Conservation (phyloP, 352 stramenopile species). For the Phytopythium chamaehyphon region DNA sequence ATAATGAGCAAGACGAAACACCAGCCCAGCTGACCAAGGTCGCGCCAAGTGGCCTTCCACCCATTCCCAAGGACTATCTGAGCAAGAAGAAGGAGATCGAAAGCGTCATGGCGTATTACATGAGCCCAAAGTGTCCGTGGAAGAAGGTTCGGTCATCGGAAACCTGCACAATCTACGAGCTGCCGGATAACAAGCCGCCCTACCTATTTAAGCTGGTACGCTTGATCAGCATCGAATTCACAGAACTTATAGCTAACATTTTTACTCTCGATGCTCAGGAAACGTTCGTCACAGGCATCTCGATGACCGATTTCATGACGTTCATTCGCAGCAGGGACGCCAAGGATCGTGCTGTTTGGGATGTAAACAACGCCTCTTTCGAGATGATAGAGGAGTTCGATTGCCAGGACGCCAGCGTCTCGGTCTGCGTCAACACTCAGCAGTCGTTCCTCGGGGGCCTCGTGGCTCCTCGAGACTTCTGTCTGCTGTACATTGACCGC, state of each 20-base stretch:
- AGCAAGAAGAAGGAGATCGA: slow-evolving; percentile 18
- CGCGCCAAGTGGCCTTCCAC: background rate
- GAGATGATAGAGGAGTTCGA: slow-evolving; percentile 43
- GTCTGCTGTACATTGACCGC: slow-evolving; percentile 28
- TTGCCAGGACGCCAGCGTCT: slow-evolving; percentile 21
- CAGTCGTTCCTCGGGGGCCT: slow-evolving; percentile 53
- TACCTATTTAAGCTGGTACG: slow-evolving; percentile 49
- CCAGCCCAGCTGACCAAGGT: background rate
- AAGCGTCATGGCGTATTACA: slow-evolving; percentile 22
- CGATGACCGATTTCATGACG: slow-evolving; percentile 30
- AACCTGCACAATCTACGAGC: slow-evolving; percentile 38
- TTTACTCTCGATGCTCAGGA: slow-evolving; percentile 17
- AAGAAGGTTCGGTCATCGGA: slow-evolving; percentile 28
- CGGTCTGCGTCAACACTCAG: slow-evolving; percentile 46
- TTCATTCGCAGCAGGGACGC: slow-evolving; percentile 41
- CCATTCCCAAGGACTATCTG: slow-evolving; percentile 22
- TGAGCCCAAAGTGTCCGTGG: slow-evolving; percentile 38
- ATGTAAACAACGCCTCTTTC: slow-evolving; percentile 46
- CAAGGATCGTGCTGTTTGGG: slow-evolving; percentile 39
- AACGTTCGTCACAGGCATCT: slow-evolving; percentile 38
- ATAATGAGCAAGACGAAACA: background rate
- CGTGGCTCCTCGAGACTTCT: slow-evolving; percentile 53
- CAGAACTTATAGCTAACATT: slow-evolving; percentile 1
- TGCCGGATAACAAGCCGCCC: slow-evolving; percentile 31
- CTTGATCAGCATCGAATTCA: background rate